Evolutionary conservation across 1,139 yeast species (phyloP).

Genomic region (Starmera stellimalicola): DNA sequence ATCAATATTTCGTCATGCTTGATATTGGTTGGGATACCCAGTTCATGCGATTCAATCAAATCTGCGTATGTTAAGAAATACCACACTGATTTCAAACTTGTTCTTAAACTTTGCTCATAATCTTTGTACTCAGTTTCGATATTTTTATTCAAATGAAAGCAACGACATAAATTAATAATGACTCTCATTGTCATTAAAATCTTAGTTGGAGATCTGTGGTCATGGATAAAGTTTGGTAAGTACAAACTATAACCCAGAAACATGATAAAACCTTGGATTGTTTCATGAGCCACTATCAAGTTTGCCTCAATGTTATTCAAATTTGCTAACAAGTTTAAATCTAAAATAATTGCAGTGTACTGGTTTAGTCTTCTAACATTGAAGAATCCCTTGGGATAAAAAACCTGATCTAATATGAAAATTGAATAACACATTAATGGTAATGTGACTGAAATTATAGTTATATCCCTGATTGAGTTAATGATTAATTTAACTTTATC

Average conservation of each 20-base stretch:
- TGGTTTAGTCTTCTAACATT: background rate
- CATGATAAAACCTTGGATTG: background rate
- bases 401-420: background rate
- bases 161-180: background rate
- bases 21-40: conserved; percentile 1
- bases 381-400: background rate
- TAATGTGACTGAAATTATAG: background rate
- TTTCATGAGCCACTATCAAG: background rate
- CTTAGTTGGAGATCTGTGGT: background rate
- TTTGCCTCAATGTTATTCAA: background rate
- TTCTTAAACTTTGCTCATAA: background rate
- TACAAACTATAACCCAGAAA: background rate
- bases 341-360: background rate
- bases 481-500: conserved; percentile 1
- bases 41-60: background rate
- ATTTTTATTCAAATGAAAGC: background rate
- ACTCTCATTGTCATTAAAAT: background rate
- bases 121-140: background rate
- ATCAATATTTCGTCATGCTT: background rate
- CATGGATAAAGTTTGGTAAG: background rate
- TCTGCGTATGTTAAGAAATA: background rate
- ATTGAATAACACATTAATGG: background rate
- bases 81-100: conserved; percentile 1
- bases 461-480: background rate
- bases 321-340: background rate